Conservation (phyloP, 108 stramenopile genomes). For the Fragilaria crotonensis region DNA sequence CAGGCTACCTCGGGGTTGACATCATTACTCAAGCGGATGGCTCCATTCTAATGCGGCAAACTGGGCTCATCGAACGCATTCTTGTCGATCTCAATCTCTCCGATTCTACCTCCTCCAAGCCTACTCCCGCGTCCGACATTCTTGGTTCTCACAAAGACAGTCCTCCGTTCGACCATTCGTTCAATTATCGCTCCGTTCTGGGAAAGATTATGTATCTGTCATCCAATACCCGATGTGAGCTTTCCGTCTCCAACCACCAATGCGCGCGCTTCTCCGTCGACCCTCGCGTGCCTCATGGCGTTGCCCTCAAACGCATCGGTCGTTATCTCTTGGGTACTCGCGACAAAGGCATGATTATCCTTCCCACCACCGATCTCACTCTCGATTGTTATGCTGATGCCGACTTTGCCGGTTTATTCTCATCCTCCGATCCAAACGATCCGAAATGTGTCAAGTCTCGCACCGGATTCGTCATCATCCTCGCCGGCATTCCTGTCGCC, state of each 20-base stretch:
- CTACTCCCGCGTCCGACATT: conserved; percentile 11
- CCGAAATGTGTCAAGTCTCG: conserved; percentile 16
- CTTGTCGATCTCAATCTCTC: conserved; percentile 1
- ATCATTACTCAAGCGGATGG: conserved; percentile 10
- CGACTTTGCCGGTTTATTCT: conserved; percentile 31
- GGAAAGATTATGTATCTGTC: conserved; percentile 28
- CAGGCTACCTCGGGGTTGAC: conserved; percentile 36
- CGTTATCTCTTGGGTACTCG: conserved; percentile 24
- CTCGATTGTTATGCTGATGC: conserved; percentile 38
- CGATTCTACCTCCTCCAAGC: background rate
- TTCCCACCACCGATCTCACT: conserved; percentile 6
- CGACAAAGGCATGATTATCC: conserved; percentile 21
- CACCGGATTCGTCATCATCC: conserved; percentile 27
- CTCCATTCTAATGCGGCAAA: conserved; percentile 13
- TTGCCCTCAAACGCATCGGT: conserved; percentile 26
- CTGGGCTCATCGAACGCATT: conserved; percentile 12
- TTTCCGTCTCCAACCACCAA: too few relatives aligned
- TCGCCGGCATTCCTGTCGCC: too few relatives aligned
- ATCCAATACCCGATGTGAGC: conserved; percentile 16
- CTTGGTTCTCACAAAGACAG: conserved; percentile 14
- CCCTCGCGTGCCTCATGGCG: conserved; percentile 23
- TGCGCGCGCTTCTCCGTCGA: conserved; percentile 19
- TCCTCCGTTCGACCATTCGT: conserved; percentile 6
- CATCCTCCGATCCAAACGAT: conserved; percentile 14
- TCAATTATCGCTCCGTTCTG: conserved; percentile 22